Evolutionary conservation across 2,329 filamentous ascomycete species (phyloP).

Genomic region (Aureobasidium uvarum): DNA sequence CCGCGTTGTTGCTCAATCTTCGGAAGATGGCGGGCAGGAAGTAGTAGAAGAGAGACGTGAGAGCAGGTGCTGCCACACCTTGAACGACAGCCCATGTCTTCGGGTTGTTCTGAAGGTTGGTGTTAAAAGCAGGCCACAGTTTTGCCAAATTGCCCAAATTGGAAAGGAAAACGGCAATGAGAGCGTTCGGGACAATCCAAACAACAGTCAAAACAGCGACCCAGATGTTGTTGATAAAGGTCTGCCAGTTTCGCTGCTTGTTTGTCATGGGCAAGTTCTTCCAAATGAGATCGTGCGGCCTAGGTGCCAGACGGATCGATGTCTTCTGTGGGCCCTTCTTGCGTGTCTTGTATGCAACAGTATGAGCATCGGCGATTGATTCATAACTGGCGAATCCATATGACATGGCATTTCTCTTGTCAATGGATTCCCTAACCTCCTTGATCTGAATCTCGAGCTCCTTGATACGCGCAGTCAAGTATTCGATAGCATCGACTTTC

Average conservation of each 20-base stretch:
- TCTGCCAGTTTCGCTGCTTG: slow-evolving; percentile 66
- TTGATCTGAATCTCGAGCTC: slow-evolving; percentile 80
- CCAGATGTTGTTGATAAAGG: slow-evolving; percentile 81
- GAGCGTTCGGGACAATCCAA: slow-evolving; percentile 88
- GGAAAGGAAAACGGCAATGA: slow-evolving; percentile 91
- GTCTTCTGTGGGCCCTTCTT: slow-evolving; percentile 79
- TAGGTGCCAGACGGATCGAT: slow-evolving; percentile 74
- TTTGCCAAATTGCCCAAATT: slow-evolving; percentile 76
- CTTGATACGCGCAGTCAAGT: slow-evolving; percentile 80
- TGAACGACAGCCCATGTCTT: slow-evolving; percentile 82
- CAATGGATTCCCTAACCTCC: slow-evolving; percentile 74
- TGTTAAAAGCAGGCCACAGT: slow-evolving; percentile 75
- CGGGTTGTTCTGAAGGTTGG: slow-evolving; percentile 60
- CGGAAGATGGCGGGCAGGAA: slow-evolving; percentile 89
- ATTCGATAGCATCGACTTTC: slow-evolving; percentile 92
- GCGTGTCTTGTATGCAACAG: slow-evolving; percentile 76
- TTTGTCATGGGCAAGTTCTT: slow-evolving; percentile 78
- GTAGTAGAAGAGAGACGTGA: slow-evolving; percentile 85
- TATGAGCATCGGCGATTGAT: slow-evolving; percentile 81
- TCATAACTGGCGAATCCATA: slow-evolving; percentile 96
- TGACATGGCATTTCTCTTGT: slow-evolving; percentile 81
- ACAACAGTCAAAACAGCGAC: slow-evolving; percentile 74
- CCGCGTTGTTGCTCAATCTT: slow-evolving; percentile 74
- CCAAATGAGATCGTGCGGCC: slow-evolving; percentile 93
- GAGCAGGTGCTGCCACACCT: slow-evolving; percentile 82